Evolutionary conservation across 768 basidiomycete species (phyloP), one percentile per base, ranked within the genome.

Genomic region (Lepiota brunneoincarnata): DNA sequence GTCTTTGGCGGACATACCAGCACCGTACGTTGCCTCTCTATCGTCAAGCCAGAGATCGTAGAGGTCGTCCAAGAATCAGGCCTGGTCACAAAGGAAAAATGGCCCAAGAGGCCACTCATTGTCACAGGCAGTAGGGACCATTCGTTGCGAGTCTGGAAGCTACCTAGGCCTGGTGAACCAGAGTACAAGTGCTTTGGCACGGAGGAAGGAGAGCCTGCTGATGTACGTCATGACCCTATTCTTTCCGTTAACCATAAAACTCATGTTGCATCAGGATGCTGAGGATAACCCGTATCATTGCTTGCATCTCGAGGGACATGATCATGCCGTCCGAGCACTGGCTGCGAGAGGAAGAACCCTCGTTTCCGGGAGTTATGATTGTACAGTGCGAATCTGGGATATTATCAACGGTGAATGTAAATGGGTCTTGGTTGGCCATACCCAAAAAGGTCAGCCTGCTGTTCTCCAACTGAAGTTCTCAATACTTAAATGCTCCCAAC

Each of bases 1-100:
- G 84, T 93, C n/a, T 98, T 98, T 69, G 87, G 92, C 34, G 96
- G 96, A 0, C 96, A 99, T 69, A 97, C 93, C 23, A 93, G 90
- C 64, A 99, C 96, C 0, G 95, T 99, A 21, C 82, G 96, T 42
- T 98, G 96, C 71, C 77, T 99, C 6, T 90, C 95, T 37, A 96
- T 99, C 58, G 91, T 98, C 50, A 93, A 95, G 65, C 96, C 96
- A 1, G 93, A 94, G 64, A 80, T 82, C 78, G 77, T 94, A 7
- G 86, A 90, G 57, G 79, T 87, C 12, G 84, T 88, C 65, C 74
- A 77, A 28, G 86, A 88, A 51, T 70, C 75, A 12, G 83, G 86
- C 6, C 69, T 80, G 40, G 74, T 86, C 45, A 75, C 74, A 36
- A 83, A 81, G 60, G 89, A 93, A 70, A 87, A 82, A 74, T 81